Evolutionary conservation across 2,329 filamentous ascomycete species (phyloP).

Genomic region (Talaromyces sp.): DNA sequence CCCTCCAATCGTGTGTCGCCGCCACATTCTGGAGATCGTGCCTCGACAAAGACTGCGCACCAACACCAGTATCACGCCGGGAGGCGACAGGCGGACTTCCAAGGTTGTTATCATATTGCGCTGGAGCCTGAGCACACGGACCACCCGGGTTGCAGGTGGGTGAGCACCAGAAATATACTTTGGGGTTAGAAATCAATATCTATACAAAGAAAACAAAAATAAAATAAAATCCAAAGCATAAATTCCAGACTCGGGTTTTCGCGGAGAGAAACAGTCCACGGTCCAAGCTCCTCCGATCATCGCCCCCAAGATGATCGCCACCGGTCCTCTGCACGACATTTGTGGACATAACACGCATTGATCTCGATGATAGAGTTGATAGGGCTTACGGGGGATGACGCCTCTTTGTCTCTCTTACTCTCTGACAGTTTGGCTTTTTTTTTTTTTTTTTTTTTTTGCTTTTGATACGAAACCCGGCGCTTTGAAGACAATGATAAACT

Average conservation of each 20-base stretch:
- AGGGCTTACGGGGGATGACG: conserved; percentile 9
- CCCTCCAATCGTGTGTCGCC: conserved; percentile 18
- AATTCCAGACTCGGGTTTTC: not conserved
- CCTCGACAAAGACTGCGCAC: not conserved
- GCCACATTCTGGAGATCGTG: conserved; percentile 25
- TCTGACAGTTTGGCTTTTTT: too few species aligned
- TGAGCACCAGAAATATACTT: not conserved
- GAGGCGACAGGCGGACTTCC: conserved; percentile 6
- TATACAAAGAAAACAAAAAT: not conserved
- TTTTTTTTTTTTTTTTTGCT: not conserved
- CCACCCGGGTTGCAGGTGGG: conserved; percentile 1
- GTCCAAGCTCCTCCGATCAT: conserved; percentile 26
- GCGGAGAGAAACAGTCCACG: conserved; percentile 17
- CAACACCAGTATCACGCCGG: conserved; percentile 4
- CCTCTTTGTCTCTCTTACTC: not conserved
- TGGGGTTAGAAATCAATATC: not conserved
- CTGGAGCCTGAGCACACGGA: conserved; percentile 16
- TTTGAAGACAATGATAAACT: not conserved
- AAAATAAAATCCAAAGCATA: not conserved
- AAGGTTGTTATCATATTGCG: conserved; percentile 3
- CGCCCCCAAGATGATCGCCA: conserved; percentile 21
- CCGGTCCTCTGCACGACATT: conserved; percentile 27
- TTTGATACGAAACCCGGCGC: not conserved
- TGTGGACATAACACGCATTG: not conserved
- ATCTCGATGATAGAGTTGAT: conserved; percentile 10